Base-by-base conservation (phyloP, 495 filamentous ascomycete species). In the Aspergillus nanangensis region DNA sequence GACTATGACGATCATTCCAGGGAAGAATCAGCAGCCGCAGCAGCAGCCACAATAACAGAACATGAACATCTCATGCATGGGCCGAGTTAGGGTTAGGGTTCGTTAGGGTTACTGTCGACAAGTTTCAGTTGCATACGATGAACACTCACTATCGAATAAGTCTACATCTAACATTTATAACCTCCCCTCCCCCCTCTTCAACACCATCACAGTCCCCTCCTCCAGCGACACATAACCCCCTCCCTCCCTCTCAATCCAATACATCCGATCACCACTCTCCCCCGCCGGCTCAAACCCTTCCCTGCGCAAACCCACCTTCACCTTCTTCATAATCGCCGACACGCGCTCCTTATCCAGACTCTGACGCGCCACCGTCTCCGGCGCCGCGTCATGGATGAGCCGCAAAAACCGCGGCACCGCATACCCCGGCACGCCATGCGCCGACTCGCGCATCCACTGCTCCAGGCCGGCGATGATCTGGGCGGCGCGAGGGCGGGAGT, bases 381-480 rank as follows among this genome's bases (percentile, higher is more conserved):
- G 20, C 11, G 20, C 27, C 4, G 15, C 11, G 9, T 24, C 39
- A 4, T 29, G 20, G 14, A 29, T 24, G 15, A 41, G 3, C 7
- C 39, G 39, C 11, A 41, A 22, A 15, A 41, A 41, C 8, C 39
- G 39, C 10, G 39, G 39, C 9, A 41, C 27, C 22, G 39, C 22
- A 24, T 41, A 29, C 15, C 20, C 23, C 11, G 39, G 39, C 11
- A 41, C 17, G 9, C 39, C 39, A 41, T 41, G 39, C 20, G 24
- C 39, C 4, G 39, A 41, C 11, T 10, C 20, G 3, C 17, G 7
- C 39, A 41, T 41, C 39, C 39, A 41, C 7, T 22, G 39, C 39
- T 41, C 39, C 20, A 41, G 39, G 2, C 27, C 20, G 3, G 39
- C 39, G 11, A 41, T 15, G 5, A 41, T 18, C 3, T 10, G 10